A percentile compares a stretch with the other conserved stretches of the same genome.
These are phyloP conservation scores for Thymus mandschuricus DNA, from an alignment of 257 asterid species.

Conservation along the genomic window DNA sequence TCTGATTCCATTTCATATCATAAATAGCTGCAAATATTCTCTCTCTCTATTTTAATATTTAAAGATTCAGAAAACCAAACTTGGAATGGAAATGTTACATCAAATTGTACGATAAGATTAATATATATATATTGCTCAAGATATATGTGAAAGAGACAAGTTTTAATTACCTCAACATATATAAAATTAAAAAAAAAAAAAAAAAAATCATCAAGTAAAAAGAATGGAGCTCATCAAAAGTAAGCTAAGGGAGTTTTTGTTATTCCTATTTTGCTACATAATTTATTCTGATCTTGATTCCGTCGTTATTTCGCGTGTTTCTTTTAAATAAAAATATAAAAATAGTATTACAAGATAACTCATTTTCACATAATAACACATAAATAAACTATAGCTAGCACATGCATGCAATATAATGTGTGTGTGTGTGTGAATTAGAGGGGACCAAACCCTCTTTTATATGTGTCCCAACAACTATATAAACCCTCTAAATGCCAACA, in stretches of 20 bases:
- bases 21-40: not conserved
- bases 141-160: too few species aligned
- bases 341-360: not conserved
- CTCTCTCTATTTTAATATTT: conserved; percentile 14
- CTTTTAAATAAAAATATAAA: too few species aligned
- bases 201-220: too few species aligned
- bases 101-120: not conserved
- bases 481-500: conserved; percentile 36
- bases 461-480: conserved; percentile 32
- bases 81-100: not conserved
- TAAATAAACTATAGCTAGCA: not conserved
- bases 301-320: too few species aligned
- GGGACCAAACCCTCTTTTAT: conserved; percentile 17
- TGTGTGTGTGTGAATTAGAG: not conserved
- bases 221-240: too few species aligned
- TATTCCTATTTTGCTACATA: too few species aligned
- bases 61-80: not conserved
- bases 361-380: not conserved
- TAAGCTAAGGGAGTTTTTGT: too few species aligned
- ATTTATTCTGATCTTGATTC: too few species aligned
- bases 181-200: too few species aligned
- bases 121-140: too few species aligned
- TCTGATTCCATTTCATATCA: conserved; percentile 31
- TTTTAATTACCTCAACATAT: too few species aligned
- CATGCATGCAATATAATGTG: not conserved